Base-by-base conservation (phyloP, 2,329 filamentous ascomycete species). In the Cladosporium sp. region DNA sequence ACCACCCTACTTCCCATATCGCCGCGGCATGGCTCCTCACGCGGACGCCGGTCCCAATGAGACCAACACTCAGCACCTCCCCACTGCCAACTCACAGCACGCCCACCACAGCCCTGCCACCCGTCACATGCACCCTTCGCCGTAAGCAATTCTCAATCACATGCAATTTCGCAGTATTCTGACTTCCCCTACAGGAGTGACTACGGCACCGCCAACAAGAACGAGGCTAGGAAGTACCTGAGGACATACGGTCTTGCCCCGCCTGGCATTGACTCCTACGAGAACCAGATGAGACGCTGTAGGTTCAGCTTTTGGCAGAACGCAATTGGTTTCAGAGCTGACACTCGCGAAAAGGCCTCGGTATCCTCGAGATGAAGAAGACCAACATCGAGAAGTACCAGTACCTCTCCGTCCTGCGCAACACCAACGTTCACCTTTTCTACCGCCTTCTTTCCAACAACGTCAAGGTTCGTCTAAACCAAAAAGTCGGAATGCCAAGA, bases 351-450 rank as follows among this genome's bases (percentile, higher is more conserved):
- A 67, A 24, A 75, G 88, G 86, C 70, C 84, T 92, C 77, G 85
- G 85, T 73, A 87, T 91, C 77, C 86, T 93, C 67, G 80, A 85
- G 58, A 82, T 82, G 61, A 85, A 88, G 62, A 76, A 82, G 62
- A 89, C 88, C 47, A 77, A 79, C 63, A 85, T 94, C 68, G 89
- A 93, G 81, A 90, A 89, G 78, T 93, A 91, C 75, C 82, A 91
- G 57, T 94, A 93, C 75, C 80, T 94, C 72, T 89, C 87, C 44
- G 80, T 83, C 63, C 76, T 93, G 73, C 89, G 91, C 76, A 82
- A 82, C 71, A 83, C 86, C 67, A 93, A 92, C 71, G 82, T 84
- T 61, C 87, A 93, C 72, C 83, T 94, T 58, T 94, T 93, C 80
- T 93, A 91, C 79, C 84, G 90, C 64, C 81, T 93, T 61, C 79